These are phyloP conservation scores for Pharnaceum exiguum DNA, from an alignment of 148 eudicot species.

Conservation along the genomic window DNA sequence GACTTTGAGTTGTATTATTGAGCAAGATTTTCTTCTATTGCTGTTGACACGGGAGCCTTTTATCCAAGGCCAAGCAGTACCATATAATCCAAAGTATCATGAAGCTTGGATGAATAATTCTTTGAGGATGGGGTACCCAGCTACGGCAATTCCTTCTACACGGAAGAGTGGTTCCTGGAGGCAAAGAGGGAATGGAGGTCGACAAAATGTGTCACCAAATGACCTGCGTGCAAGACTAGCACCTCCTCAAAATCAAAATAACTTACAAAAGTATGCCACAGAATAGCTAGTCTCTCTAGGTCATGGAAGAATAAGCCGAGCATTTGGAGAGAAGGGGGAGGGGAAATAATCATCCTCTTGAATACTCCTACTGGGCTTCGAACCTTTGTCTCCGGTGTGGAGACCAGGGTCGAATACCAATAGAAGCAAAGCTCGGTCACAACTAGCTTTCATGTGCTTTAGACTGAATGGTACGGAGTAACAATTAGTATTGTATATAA, in stretches of 20 bases:
- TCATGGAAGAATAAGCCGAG: no score
- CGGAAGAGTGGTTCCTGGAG: conserved; percentile 44
- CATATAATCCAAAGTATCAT: conserved; percentile 94
- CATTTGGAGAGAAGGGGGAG: no score
- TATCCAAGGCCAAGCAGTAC: conserved; percentile 85
- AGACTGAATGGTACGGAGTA: no score
- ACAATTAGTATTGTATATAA: no score
- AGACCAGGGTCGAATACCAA: no score
- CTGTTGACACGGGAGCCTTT: conserved; percentile 83
- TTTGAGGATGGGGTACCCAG: conserved; percentile 76
- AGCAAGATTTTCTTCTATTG: background rate
- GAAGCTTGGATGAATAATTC: conserved; percentile 99
- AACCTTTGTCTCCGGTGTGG: no score
- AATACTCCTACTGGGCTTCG: no score
- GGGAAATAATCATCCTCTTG: no score
- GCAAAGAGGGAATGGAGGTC: conserved; percentile 5
- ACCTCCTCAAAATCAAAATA: conserved; percentile 27
- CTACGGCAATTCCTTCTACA: conserved; percentile 79
- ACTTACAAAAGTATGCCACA: no score
- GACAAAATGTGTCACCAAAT: conserved; percentile 1
- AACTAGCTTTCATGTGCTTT: no score
- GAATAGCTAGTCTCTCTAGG: conserved; percentile 33
- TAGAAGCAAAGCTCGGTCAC: no score
- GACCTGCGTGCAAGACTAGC: conserved; percentile 7
- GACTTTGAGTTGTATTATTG: no score